Percentiles rank a stretch among this genome's conserved stretches.
Evolutionary conservation across 306 rosid species (phyloP).

Genomic region (Inga leiocalycina): DNA sequence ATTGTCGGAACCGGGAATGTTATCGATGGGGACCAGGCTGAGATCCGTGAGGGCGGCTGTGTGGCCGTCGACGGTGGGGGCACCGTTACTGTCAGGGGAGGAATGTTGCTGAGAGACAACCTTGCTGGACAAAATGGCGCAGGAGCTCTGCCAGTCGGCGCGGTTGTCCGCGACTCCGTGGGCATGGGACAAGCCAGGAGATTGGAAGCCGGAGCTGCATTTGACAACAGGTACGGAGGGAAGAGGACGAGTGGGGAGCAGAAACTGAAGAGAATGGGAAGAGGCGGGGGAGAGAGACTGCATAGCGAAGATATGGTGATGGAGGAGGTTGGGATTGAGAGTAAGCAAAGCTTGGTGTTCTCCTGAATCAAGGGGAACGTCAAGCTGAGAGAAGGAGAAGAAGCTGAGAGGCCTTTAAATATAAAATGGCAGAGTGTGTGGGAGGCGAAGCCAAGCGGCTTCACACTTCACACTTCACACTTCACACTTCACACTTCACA

Average conservation of each 20-base stretch:
- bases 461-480: not conserved
- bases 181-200: conserved; percentile 46
- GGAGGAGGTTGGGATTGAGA: not conserved
- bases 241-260: not conserved
- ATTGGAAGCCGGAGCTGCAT: conserved; percentile 56
- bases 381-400: not conserved
- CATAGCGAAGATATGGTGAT: conserved; percentile 37
- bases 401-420: not conserved
- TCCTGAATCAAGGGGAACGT: conserved; percentile 59
- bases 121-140: conserved; percentile 84
- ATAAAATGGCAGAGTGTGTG: too few species aligned
- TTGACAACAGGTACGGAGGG: conserved; percentile 43
- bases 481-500: not conserved
- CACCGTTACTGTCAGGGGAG: conserved; percentile 30
- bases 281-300: conserved; percentile 57
- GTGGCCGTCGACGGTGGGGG: conserved; percentile 74
- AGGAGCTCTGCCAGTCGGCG: conserved; percentile 91
- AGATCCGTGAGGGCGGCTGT: conserved; percentile 54
- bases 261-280: conserved; percentile 36
- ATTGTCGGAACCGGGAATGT: conserved; percentile 2
- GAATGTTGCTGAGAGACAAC: conserved; percentile 62
- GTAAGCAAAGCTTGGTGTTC: conserved; percentile 64
- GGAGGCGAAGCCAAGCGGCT: too few species aligned
- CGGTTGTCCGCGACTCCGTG: conserved; percentile 55
- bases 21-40: conserved; percentile 66